These are phyloP conservation scores for Aspergillus melleus DNA, from an alignment of 2,329 filamentous ascomycete genomes.

Conservation along the genomic window DNA sequence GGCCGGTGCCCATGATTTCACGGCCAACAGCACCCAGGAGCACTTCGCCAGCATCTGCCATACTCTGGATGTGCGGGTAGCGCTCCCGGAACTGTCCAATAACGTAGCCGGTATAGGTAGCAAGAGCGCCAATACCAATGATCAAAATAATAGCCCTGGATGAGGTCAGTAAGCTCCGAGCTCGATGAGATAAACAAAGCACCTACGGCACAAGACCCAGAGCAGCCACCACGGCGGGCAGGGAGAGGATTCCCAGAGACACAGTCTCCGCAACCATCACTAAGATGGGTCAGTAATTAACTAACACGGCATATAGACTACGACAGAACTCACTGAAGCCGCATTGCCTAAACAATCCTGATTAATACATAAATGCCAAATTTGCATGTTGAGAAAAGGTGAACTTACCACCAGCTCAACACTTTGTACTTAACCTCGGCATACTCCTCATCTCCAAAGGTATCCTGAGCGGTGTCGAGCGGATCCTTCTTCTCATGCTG, in stretches of 20 bases:
- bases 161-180: background rate
- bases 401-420: conserved; percentile 42
- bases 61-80: conserved; percentile 60
- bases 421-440: conserved; percentile 51
- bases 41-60: conserved; percentile 64
- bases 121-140: conserved; percentile 51
- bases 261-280: conserved; percentile 60
- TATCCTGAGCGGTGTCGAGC: conserved; percentile 20
- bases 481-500: conserved; percentile 10
- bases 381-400: no score
- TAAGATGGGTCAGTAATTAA: conserved; percentile 10
- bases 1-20: conserved; percentile 61
- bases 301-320: background rate
- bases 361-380: background rate
- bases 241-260: conserved; percentile 55
- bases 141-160: conserved; percentile 48
- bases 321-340: conserved; percentile 33
- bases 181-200: background rate
- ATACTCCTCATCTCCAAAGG: conserved; percentile 35
- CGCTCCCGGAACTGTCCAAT: conserved; percentile 57
- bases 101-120: conserved; percentile 58
- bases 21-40: conserved; percentile 61
- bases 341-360: conserved; percentile 32
- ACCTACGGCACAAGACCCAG: conserved; percentile 52
- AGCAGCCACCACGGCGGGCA: conserved; percentile 52